These are phyloP conservation scores for Aspergillus avenaceus DNA, from an alignment of 495 filamentous ascomycete genomes.

Conservation along the genomic window DNA sequence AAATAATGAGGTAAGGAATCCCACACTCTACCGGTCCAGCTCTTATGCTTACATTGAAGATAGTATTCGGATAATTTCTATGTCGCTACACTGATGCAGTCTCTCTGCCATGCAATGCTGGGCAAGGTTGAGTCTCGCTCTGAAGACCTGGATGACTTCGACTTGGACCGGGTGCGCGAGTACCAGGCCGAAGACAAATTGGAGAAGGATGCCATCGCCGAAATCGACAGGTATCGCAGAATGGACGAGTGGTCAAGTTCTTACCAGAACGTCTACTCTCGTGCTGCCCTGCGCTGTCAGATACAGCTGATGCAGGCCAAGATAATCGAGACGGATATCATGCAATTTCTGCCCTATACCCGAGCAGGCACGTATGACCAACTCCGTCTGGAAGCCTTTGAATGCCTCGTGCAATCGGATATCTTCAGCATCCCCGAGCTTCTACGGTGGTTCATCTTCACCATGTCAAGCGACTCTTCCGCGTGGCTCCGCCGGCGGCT, in stretches of 20 bases:
- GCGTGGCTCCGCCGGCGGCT: constrained; percentile 72
- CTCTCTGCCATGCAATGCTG: constrained; percentile 72
- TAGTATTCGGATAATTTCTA: constrained; percentile 84
- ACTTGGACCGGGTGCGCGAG: constrained; percentile 45
- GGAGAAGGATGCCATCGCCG: constrained; percentile 66
- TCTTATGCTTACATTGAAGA: constrained; percentile 7
- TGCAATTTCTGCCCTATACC: constrained; percentile 78
- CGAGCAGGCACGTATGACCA: constrained; percentile 71
- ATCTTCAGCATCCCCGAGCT: constrained; percentile 59
- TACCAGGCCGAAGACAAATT: constrained; percentile 60
- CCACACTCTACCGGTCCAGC: not conserved
- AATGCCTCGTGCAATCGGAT: constrained; percentile 75
- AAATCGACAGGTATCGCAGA: constrained; percentile 84
- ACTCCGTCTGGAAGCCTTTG: constrained; percentile 79
- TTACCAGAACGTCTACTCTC: constrained; percentile 86
- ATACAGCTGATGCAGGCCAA: constrained; percentile 67
- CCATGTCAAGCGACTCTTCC: constrained; percentile 72
- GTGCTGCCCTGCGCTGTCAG: constrained; percentile 75
- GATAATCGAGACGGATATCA: constrained; percentile 54
- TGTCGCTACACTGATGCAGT: constrained; percentile 73
- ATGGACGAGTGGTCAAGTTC: constrained; percentile 93
- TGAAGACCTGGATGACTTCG: constrained; percentile 41
- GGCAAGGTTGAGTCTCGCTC: constrained; percentile 40
- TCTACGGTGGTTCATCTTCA: constrained; percentile 64
- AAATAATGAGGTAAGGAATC: constrained; percentile 59